phyloP scores from a whole-genome alignment of 352 stramenopile species.

The Phytophthora idaei region DNA sequence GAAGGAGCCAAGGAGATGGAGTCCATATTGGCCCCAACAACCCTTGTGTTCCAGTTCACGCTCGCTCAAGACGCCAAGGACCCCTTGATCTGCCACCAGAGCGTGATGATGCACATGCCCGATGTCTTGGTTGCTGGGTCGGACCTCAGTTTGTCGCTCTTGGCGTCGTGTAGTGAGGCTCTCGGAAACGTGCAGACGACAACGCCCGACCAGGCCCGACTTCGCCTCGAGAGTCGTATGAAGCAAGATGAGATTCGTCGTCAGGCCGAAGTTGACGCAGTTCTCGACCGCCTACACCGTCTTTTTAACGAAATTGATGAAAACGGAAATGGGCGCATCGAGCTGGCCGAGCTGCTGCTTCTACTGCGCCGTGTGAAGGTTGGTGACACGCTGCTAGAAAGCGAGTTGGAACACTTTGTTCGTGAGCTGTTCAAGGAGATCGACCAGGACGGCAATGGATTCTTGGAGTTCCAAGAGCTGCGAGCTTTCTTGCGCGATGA shows the following conservation, averaged over 20 bases:
- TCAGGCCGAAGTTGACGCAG: conserved; percentile 58
- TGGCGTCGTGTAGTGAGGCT: conserved; percentile 60
- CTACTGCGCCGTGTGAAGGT: conserved; percentile 72
- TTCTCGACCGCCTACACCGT: conserved; percentile 59
- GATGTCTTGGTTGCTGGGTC: conserved; percentile 71
- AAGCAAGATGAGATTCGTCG: conserved; percentile 60
- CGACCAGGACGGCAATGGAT: conserved; percentile 91
- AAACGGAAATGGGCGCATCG: conserved; percentile 70
- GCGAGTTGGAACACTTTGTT: conserved; percentile 70
- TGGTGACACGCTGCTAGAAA: conserved; percentile 63
- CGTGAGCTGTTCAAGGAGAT: conserved; percentile 88
- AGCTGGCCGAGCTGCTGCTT: conserved; percentile 63
- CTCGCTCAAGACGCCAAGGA: conserved; percentile 55
- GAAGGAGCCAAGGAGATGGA: conserved; percentile 47
- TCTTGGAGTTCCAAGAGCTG: conserved; percentile 96
- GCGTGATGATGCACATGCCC: conserved; percentile 61
- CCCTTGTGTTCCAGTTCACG: conserved; percentile 50
- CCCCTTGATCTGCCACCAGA: conserved; percentile 48
- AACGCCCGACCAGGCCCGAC: conserved; percentile 62
- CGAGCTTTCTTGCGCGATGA: conserved; percentile 74
- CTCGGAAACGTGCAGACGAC: conserved; percentile 60
- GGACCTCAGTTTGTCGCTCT: conserved; percentile 68
- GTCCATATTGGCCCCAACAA: conserved; percentile 52
- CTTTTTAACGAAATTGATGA: conserved; percentile 79
- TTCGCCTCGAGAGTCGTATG: conserved; percentile 57